Conservation (phyloP, 1,284 basidiomycete species). For the Cryptococcus sp. region DNA sequence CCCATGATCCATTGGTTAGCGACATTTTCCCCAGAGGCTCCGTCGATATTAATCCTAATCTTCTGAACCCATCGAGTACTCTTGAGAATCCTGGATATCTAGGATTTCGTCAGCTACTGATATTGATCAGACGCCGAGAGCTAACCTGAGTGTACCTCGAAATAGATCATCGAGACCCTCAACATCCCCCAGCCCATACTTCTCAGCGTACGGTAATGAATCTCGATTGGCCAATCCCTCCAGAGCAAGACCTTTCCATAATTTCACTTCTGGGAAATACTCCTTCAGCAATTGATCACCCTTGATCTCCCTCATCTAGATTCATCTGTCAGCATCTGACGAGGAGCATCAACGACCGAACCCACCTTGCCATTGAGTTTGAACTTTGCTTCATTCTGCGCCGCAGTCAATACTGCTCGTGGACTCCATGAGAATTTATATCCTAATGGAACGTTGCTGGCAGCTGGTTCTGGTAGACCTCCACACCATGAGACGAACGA, state of each 20-base stretch:
- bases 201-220: constrained; percentile 68
- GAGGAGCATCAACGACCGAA: background rate
- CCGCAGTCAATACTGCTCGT: constrained; percentile 76
- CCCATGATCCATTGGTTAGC: constrained; percentile 17
- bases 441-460: constrained; percentile 61
- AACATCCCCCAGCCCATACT: constrained; percentile 61
- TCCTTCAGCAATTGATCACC: constrained; percentile 57
- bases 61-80: constrained; percentile 69
- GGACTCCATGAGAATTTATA: constrained; percentile 98
- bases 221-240: constrained; percentile 89
- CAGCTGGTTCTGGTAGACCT: constrained; percentile 78
- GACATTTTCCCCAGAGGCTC: constrained; percentile 32
- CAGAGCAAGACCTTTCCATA: constrained; percentile 65
- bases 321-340: background rate
- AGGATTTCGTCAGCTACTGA: background rate
- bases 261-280: constrained; percentile 61
- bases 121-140: background rate
- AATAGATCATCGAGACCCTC: constrained; percentile 63
- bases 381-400: constrained; percentile 71
- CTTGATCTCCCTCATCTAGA: constrained; percentile 54
- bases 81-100: constrained; percentile 83
- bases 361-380: constrained; percentile 58
- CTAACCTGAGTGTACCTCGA: constrained; percentile 76
- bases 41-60: constrained; percentile 65
- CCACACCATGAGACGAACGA: constrained; percentile 93